phyloP scores from a whole-genome alignment of 2,329 filamentous ascomycete species.

The Aspergillus floridensis region DNA sequence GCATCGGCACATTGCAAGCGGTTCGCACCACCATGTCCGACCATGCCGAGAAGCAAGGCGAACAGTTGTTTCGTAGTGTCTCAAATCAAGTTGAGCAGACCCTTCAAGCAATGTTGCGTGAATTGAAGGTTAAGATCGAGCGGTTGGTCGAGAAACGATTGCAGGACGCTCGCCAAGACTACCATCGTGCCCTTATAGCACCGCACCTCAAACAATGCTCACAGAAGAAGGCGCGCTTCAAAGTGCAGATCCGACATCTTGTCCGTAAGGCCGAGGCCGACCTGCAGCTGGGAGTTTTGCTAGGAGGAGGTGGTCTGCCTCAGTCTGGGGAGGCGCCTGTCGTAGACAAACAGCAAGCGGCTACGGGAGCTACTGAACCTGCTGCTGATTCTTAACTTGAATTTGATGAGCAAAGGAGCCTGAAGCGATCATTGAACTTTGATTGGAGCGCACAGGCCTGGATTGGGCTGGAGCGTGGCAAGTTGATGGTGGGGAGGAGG shows the following conservation, averaged over 20 bases:
- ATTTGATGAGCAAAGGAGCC: not conserved
- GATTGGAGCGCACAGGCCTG: not conserved
- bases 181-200: slow-evolving; percentile 9
- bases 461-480: not conserved
- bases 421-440: not conserved
- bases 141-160: not conserved
- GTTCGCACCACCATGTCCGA: not conserved
- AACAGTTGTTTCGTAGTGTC: not conserved
- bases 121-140: not conserved
- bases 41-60: not conserved
- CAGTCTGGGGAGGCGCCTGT: not conserved
- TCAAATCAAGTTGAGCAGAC: not conserved
- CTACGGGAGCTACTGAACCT: not conserved
- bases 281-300: not conserved
- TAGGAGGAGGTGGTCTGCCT: not conserved
- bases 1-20: not conserved
- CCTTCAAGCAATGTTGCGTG: not conserved
- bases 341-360: not conserved
- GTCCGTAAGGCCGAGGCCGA: not conserved
- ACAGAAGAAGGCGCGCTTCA: slow-evolving; percentile 1
- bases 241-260: not conserved
- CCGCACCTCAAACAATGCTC: not conserved
- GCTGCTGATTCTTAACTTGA: not conserved
- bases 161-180: slow-evolving; percentile 3
- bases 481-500: not conserved